These are phyloP conservation scores for Pseudomicrostroma phylloplanum DNA, from an alignment of 1,284 basidiomycete species.

Conservation along the genomic window DNA sequence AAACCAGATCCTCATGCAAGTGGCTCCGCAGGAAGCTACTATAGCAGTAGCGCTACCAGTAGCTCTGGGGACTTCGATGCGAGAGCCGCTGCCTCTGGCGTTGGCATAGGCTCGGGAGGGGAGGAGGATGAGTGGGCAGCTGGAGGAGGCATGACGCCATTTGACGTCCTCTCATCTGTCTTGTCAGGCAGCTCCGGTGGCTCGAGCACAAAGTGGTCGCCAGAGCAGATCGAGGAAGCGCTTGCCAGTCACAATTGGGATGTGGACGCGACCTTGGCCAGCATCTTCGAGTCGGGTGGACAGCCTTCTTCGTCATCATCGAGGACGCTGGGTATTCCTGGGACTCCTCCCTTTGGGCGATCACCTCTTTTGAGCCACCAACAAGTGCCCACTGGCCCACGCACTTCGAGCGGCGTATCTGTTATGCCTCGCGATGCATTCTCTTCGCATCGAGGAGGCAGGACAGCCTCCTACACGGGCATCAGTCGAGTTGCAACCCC, in stretches of 20 bases:
- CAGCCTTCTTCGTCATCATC: conserved; percentile 23
- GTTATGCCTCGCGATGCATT: conserved; percentile 33
- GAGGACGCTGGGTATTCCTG: neutral
- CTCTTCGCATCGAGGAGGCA: neutral
- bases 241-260: conserved; percentile 81
- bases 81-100: neutral
- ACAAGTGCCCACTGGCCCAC: neutral
- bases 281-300: conserved; percentile 65
- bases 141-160: conserved; percentile 68
- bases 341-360: too few species aligned
- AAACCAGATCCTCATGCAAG: conserved; percentile 10
- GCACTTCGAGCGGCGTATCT: conserved; percentile 19
- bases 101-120: neutral
- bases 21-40: neutral
- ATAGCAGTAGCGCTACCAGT: neutral
- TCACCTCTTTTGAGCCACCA: neutral
- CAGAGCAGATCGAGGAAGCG: conserved; percentile 86
- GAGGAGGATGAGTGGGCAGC: conserved; percentile 5
- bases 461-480: neutral
- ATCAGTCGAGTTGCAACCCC: neutral
- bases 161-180: conserved; percentile 87
- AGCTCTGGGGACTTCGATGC: neutral
- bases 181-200: conserved; percentile 49
- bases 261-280: conserved; percentile 87
- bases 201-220: conserved; percentile 54